phyloP scores from a whole-genome alignment of 2,329 filamentous ascomycete genomes.

The Alternaria hordeiaustralica region DNA sequence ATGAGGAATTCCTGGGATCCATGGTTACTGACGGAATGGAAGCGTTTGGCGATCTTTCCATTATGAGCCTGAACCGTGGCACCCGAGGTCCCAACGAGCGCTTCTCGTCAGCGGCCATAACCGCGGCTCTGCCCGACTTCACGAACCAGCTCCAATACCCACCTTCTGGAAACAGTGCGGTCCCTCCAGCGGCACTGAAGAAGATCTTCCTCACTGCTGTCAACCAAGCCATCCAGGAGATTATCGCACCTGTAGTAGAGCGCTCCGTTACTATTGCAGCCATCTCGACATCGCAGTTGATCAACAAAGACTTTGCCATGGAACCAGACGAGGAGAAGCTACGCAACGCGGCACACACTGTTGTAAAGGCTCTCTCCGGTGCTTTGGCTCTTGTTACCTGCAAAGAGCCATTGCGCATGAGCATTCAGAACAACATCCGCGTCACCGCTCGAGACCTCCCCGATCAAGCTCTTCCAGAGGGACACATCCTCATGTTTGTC shows the following conservation, averaged over 20 bases:
- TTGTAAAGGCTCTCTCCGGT: slow-evolving; percentile 93
- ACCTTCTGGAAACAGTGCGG: slow-evolving; percentile 71
- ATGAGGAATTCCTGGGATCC: slow-evolving; percentile 61
- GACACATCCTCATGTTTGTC: slow-evolving; percentile 96
- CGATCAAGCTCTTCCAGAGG: slow-evolving; percentile 82
- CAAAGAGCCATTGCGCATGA: slow-evolving; percentile 94
- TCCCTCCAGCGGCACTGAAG: slow-evolving; percentile 67
- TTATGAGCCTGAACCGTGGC: slow-evolving; percentile 66
- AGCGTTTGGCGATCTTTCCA: slow-evolving; percentile 79
- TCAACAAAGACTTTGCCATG: slow-evolving; percentile 94
- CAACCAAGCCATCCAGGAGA: slow-evolving; percentile 89
- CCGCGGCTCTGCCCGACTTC: slow-evolving; percentile 83
- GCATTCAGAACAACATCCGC: slow-evolving; percentile 98
- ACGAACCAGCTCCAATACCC: slow-evolving; percentile 80
- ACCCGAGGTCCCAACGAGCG: slow-evolving; percentile 69
- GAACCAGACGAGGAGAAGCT: slow-evolving; percentile 89
- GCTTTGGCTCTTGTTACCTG: slow-evolving; percentile 96
- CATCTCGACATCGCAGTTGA: slow-evolving; percentile 93
- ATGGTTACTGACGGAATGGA: slow-evolving; percentile 72
- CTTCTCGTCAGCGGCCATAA: slow-evolving; percentile 78
- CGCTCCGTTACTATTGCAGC: slow-evolving; percentile 97
- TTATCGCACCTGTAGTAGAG: slow-evolving; percentile 96
- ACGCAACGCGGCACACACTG: slow-evolving; percentile 84
- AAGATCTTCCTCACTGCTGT: slow-evolving; percentile 85
- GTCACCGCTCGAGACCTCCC: slow-evolving; percentile 72